Base-by-base conservation (phyloP, 805 yeast genomes). In the Ogataea wickerhamii region DNA sequence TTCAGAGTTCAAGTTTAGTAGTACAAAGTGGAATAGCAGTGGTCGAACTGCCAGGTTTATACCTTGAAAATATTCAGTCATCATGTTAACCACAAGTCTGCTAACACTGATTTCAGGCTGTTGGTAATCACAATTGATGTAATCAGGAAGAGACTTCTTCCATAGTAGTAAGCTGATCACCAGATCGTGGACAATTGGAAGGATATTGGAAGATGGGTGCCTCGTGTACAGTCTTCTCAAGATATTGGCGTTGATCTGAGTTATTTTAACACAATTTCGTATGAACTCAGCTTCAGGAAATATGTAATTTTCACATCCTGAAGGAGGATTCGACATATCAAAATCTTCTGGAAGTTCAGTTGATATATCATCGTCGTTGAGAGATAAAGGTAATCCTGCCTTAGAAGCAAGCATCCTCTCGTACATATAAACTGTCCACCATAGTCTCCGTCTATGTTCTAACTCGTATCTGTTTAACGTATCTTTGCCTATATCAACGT, bases 31-130 rank as follows among this genome's bases (percentile, higher is more conserved):
- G 52, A 83, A 83, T 32, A 84, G 60, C 27, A 84, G 63, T 3
- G 93, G 93, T 37, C 94, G 63, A 4, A 84, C 87, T 0, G 91
- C 89, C 29, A 84, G 60, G 53, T 84, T 84, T 60, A 84, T 72
- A 36, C 93, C 93, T 55, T 84, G 91, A 54, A 84, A 83, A 59
- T 82, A 84, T 54, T 84, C 94, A 2, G 89, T 82, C 80, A 82
- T 80, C 52, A 84, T 68, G 56, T 84, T 84, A 12, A 85, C 86
- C 13, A 76, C 76, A 21, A 82, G 61, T 46, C 94, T 67, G 2
- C 85, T 72, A 6, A 83, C 78, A 38, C 71, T 69, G 21, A 84
- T 64, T 30, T 71, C 69, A 6, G 74, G 73, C 14, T 57, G 62
- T 2, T 70, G 62, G 47, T 78, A 84, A 54, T 84, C 87, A 32